A percentile compares a stretch with the other conserved stretches of the same genome.
These are phyloP conservation scores for Malus hybrid DNA, from an alignment of 331 rosid species.

Conservation along the genomic window DNA sequence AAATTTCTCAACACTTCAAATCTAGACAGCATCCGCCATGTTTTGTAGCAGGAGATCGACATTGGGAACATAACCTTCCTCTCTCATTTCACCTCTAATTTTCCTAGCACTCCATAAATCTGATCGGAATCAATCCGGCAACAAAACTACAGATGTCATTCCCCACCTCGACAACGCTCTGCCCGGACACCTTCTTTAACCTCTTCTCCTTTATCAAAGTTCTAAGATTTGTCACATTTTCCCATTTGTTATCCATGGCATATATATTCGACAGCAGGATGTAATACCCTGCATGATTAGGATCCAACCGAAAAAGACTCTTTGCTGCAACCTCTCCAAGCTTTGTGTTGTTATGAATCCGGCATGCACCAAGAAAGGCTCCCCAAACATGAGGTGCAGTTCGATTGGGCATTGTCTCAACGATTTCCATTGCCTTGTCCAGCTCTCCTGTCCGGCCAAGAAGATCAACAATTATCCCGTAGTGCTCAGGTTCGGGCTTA, in stretches of 20 bases:
- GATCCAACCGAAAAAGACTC: conserved; percentile 49
- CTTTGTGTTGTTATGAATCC: conserved; percentile 51
- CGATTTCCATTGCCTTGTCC: conserved; percentile 52
- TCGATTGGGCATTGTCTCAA: conserved; percentile 42
- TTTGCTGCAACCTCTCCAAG: conserved; percentile 69
- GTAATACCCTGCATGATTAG: conserved; percentile 52
- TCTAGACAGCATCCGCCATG: conserved; percentile 9
- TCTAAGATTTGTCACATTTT: conserved; percentile 38
- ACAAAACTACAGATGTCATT: conserved; percentile 41
- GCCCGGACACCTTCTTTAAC: conserved; percentile 49
- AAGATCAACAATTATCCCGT: conserved; percentile 72
- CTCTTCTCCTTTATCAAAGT: conserved; percentile 40
- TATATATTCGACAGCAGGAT: conserved; percentile 60
- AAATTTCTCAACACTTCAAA: neutral
- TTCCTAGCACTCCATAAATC: conserved; percentile 43
- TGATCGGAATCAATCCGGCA: conserved; percentile 36
- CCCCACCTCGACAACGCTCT: conserved; percentile 43
- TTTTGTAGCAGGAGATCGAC: neutral
- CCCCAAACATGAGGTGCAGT: conserved; percentile 69
- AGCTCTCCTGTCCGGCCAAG: conserved; percentile 77
- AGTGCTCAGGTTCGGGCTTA: conserved; percentile 52
- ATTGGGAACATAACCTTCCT: conserved; percentile 27
- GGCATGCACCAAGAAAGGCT: conserved; percentile 70
- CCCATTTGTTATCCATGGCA: conserved; percentile 56
- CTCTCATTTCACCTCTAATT: conserved; percentile 43